Conservation (phyloP, 78 protist species). For the Dictyostelium citrinum region DNA sequence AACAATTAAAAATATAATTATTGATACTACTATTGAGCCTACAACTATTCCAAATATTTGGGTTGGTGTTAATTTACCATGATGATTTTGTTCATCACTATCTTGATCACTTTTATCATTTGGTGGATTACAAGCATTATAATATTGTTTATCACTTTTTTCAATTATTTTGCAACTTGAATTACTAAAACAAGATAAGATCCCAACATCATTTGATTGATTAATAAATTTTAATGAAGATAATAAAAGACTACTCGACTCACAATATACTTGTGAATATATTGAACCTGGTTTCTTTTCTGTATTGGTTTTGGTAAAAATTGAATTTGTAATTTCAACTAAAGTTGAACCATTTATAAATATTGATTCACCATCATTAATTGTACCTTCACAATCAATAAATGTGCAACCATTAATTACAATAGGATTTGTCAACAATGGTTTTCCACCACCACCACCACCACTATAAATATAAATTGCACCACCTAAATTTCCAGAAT, state of each 20-base stretch:
- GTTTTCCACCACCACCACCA: background rate
- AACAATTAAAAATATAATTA: background rate
- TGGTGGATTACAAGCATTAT: background rate
- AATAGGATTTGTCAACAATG: background rate
- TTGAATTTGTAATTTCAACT: background rate
- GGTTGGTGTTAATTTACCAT: background rate
- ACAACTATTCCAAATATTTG: background rate
- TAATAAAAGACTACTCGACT: background rate
- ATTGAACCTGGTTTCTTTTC: background rate
- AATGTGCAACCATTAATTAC: background rate
- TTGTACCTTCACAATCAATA: background rate
- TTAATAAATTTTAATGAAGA: background rate
- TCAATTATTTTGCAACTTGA: background rate
- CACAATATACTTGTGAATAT: background rate
- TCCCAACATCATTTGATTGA: background rate
- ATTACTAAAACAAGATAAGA: background rate
- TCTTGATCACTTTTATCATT: background rate
- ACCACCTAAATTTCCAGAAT: background rate
- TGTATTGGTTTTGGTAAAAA: background rate
- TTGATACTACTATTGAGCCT: background rate
- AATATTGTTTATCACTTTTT: background rate
- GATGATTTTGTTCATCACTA: background rate
- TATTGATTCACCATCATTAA: background rate
- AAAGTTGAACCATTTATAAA: background rate
- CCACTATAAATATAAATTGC: background rate